These are phyloP conservation scores for Phytopythium sindhum DNA, from an alignment of 352 stramenopile genomes.

Conservation along the genomic window DNA sequence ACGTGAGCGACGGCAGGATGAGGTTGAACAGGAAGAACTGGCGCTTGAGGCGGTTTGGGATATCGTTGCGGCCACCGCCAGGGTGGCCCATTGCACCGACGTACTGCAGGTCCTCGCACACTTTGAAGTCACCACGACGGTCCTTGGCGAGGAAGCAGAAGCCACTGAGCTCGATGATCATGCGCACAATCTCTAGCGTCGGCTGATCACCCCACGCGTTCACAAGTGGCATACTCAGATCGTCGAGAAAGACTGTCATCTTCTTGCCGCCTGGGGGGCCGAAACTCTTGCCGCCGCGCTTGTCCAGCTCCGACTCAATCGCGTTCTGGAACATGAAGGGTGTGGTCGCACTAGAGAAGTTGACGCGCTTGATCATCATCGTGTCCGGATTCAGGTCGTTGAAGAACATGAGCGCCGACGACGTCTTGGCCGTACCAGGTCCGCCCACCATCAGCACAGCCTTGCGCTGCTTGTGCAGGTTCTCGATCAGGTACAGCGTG, in stretches of 20 bases:
- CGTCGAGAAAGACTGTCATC: slow-evolving; percentile 99
- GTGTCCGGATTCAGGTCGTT: slow-evolving; percentile 90
- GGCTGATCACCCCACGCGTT: slow-evolving; percentile 98
- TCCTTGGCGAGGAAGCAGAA: slow-evolving; percentile 99
- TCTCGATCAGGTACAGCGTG: slow-evolving; percentile 91
- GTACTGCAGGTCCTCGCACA: slow-evolving; percentile 97
- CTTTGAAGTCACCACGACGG: slow-evolving; percentile 97
- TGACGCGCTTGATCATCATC: slow-evolving; percentile 97
- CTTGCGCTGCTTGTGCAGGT: slow-evolving; percentile 93
- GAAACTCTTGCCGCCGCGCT: slow-evolving; percentile 97
- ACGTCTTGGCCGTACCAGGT: slow-evolving; percentile 97
- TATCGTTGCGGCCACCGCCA: slow-evolving; percentile 97
- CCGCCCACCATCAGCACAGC: slow-evolving; percentile 96
- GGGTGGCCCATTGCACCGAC: slow-evolving; percentile 97
- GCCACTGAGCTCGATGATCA: slow-evolving; percentile 95
- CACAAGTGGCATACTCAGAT: slow-evolving; percentile 97
- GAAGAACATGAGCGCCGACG: slow-evolving; percentile 98
- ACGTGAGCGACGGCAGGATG: slow-evolving; percentile 95
- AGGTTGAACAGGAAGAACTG: slow-evolving; percentile 99
- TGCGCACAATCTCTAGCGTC: slow-evolving; percentile 96
- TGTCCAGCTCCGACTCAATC: slow-evolving; percentile 98
- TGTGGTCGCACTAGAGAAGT: slow-evolving; percentile 98
- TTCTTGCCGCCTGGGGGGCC: slow-evolving; percentile 97
- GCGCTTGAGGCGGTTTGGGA: slow-evolving; percentile 98
- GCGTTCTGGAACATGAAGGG: slow-evolving; percentile 98